These are phyloP conservation scores for Annulohypoxylon maeteangense DNA, from an alignment of 495 filamentous ascomycete species.

Conservation along the genomic window DNA sequence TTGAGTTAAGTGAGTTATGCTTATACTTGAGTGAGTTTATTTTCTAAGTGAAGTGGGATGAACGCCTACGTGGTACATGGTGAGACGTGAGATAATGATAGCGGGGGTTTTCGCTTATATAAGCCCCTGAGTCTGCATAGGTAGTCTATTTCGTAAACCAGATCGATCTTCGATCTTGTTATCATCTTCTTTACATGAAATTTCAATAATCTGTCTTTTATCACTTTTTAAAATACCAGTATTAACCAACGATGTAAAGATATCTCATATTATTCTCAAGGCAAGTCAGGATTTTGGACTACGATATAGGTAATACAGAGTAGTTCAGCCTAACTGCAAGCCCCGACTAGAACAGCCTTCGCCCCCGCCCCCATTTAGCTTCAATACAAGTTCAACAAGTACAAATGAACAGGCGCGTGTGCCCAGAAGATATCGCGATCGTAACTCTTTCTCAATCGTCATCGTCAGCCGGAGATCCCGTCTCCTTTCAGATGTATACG, in stretches of 20 bases:
- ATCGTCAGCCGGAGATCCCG: neutral
- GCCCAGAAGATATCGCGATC: neutral
- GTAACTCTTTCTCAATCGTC: neutral
- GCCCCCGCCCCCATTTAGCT: neutral
- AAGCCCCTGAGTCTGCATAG: neutral
- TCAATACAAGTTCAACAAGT: neutral
- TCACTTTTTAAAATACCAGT: neutral
- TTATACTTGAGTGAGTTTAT: neutral
- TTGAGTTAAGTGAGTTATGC: neutral
- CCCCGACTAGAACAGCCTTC: neutral
- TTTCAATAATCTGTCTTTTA: neutral
- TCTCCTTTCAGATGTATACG: neutral
- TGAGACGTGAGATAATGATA: neutral
- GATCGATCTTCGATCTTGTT: neutral
- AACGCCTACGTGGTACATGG: no score
- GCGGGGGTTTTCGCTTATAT: neutral
- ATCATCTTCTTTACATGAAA: neutral
- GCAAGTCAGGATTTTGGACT: neutral
- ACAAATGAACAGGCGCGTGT: neutral
- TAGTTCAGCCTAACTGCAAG: neutral
- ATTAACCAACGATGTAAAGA: neutral
- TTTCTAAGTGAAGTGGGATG: slow-evolving; percentile 1
- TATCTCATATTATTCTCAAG: neutral
- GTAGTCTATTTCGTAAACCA: neutral
- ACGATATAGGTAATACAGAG: neutral